phyloP scores from a whole-genome alignment of 23 red algal genomes.

The Gracilaria caudata region DNA sequence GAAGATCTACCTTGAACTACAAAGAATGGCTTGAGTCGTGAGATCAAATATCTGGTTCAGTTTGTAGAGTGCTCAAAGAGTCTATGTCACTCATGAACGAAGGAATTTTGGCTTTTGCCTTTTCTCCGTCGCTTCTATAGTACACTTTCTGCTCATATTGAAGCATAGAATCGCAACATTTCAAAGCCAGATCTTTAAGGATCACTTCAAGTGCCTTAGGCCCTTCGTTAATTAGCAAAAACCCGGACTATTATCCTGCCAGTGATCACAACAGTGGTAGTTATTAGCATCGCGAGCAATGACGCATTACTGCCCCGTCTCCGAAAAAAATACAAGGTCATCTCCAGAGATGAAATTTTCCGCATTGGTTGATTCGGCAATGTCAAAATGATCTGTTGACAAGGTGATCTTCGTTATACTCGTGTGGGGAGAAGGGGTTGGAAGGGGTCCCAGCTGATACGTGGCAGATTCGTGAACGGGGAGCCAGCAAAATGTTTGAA shows the following conservation, averaged over 20 bases:
- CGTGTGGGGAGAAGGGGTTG: not conserved
- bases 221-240: conserved; percentile 2
- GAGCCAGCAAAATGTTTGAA: too few relatives aligned
- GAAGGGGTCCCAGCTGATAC: too few relatives aligned
- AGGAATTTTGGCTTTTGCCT: not conserved
- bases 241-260: not conserved
- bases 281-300: conserved; percentile 16
- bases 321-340: conserved; percentile 13
- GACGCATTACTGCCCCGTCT: conserved; percentile 25
- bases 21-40: not conserved
- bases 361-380: conserved; percentile 7
- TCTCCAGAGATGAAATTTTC: not conserved
- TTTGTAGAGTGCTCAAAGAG: not conserved
- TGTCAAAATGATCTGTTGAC: conserved; percentile 15
- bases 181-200: conserved; percentile 9
- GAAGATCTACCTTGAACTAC: too few relatives aligned
- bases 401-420: conserved; percentile 13
- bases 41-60: not conserved
- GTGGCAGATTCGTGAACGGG: too few relatives aligned
- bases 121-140: not conserved
- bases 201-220: conserved; percentile 10
- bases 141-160: conserved; percentile 15
- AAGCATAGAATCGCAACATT: conserved; percentile 34
- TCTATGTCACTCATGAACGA: not conserved
- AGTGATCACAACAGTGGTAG: conserved; percentile 1